Evolutionary conservation across 2,329 filamentous ascomycete species (phyloP), one percentile per base, ranked within the genome.

Genomic region (Sordariomycetes sp.): DNA sequence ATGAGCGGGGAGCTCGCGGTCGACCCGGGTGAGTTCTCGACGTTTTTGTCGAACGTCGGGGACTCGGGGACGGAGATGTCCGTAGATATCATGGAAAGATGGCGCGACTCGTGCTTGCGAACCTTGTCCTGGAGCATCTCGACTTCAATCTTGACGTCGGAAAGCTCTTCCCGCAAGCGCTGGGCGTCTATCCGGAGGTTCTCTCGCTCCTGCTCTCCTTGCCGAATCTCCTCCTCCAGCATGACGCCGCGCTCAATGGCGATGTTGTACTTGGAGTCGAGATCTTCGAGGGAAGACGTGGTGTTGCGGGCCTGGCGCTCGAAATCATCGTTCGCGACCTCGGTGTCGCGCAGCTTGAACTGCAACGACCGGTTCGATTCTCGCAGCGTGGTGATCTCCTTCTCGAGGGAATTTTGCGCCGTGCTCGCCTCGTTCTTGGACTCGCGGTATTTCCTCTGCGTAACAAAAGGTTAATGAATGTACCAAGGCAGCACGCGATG

Each of bases 281-380:
- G 79, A 69, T 99, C 94, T 74, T 99, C 94, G 61, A 97, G 82
- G 55, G 93, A 97, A 52, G 92, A 97, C 40, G 90, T 92, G 32
- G 93, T 97, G 72, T 97, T 94, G 65, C 94, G 86, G 64, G 94
- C 93, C 75, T 97, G 93, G 64, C 91, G 86, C 76, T 99, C 94
- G 69, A 93, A 97, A 72, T 99, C 94, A 77, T 99, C 94, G 74
- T 97, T 99, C 70, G 89, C 90, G 58, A 99, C 94, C 73, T 99
- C 94, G 65, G 93, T 96, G 71, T 99, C 94, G 64, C 94, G 87
- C 59, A 99, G 77, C 72, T 82, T 89, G 62, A 96, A 78, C 66
- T 94, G 88, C 61, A 97, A 74, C 3, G 87, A 86, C 63, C 94
- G 81, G 71, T 91, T 95, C 54, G 85, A 72, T 64, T 99, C 92